A percentile compares a stretch with the other conserved stretches of the same genome.
Conservation (phyloP, 306 rosid species). For the Trifolium dubium region DNA sequence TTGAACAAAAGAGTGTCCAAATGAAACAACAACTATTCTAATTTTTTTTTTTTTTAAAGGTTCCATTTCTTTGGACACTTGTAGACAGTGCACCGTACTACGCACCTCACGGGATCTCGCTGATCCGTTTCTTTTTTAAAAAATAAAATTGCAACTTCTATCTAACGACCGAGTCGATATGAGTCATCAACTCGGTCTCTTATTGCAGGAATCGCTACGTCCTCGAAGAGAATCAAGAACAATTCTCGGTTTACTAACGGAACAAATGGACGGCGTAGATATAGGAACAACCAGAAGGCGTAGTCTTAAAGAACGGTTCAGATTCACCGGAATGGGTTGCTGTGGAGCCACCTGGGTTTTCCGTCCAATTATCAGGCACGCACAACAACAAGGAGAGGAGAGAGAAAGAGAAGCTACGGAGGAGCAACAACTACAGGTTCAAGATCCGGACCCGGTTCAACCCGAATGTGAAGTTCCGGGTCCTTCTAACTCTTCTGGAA, state of each 20-base stretch:
- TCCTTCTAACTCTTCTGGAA: slow-evolving; percentile 54
- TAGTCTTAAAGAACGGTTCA: slow-evolving; percentile 74
- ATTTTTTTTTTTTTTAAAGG: background rate
- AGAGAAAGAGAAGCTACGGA: slow-evolving; percentile 2
- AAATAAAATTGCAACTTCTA: background rate
- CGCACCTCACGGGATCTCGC: slow-evolving; percentile 61
- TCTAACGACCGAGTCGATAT: slow-evolving; percentile 36
- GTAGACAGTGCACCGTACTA: background rate
- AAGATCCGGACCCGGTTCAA: slow-evolving; percentile 35
- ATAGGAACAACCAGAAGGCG: slow-evolving; percentile 53
- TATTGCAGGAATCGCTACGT: slow-evolving; percentile 73
- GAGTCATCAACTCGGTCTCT: slow-evolving; percentile 83
- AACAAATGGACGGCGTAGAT: slow-evolving; percentile 67
- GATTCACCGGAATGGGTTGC: slow-evolving; percentile 76
- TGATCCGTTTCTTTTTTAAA: slow-evolving; percentile 25
- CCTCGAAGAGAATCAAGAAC: slow-evolving; percentile 67
- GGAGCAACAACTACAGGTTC: slow-evolving; percentile 29
- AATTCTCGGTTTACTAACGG: slow-evolving; percentile 65
- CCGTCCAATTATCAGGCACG: slow-evolving; percentile 45
- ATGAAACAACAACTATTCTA: background rate
- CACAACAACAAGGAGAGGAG: slow-evolving; percentile 35
- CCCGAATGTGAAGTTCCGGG: slow-evolving; percentile 50
- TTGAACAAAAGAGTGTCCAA: slow-evolving; percentile 1
- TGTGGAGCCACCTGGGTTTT: slow-evolving; percentile 85
- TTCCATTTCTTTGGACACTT: background rate